A percentile compares a stretch with the other conserved stretches of the same genome.
Evolutionary conservation across 306 rosid species (phyloP).

Genomic region (Trichosanthes truncata): DNA sequence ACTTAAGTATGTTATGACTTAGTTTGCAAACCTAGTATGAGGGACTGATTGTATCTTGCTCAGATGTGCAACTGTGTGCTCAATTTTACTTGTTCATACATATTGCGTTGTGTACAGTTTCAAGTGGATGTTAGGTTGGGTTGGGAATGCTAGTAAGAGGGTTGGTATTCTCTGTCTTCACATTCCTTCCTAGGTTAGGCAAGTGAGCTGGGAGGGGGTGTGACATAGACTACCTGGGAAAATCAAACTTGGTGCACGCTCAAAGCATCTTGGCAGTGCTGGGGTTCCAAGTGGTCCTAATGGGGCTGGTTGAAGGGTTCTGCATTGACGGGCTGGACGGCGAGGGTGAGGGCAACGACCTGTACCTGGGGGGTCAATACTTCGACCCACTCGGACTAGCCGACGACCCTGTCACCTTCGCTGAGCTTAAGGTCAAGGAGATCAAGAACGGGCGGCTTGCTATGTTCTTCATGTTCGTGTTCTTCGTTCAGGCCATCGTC

Average conservation of each 20-base stretch:
- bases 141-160: no score
- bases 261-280: constrained; percentile 2
- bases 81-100: no score
- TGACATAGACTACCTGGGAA: neutral
- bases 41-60: no score
- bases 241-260: neutral
- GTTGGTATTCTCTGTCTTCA: no score
- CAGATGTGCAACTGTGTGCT: no score
- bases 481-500: constrained; percentile 6
- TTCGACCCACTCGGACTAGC: constrained; percentile 3
- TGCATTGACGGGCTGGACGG: constrained; percentile 9
- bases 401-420: neutral
- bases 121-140: no score
- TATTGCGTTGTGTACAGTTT: no score
- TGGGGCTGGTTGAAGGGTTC: neutral
- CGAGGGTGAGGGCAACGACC: neutral
- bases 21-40: no score
- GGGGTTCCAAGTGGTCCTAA: constrained; percentile 3
- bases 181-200: no score
- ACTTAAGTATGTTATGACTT: no score
- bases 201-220: no score
- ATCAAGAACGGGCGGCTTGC: constrained; percentile 4
- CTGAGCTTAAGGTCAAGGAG: neutral
- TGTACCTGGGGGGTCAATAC: constrained; percentile 3
- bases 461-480: constrained; percentile 6